phyloP scores from a whole-genome alignment of 306 rosid genomes.

The Sicyos edulis region DNA sequence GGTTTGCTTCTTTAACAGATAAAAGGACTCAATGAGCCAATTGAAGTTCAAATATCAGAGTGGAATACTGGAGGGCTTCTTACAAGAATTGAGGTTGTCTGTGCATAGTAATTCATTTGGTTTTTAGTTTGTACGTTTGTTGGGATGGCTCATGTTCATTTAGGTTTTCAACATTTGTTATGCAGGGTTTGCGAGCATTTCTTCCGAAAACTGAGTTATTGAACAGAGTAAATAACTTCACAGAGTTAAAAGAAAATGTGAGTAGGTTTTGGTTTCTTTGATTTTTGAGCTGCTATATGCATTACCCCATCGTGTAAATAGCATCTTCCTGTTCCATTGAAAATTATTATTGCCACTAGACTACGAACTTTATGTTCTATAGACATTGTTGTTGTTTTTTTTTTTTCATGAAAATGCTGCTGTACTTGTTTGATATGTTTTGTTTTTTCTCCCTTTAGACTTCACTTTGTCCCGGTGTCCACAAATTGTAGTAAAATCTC shows the following conservation, averaged over 20 bases:
- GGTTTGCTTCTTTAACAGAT: constrained; percentile 48
- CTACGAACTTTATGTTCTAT: too few relatives aligned
- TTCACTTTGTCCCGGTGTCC: too few relatives aligned
- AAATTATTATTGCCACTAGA: background rate
- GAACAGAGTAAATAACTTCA: constrained; percentile 60
- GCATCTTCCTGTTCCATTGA: background rate
- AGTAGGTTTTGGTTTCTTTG: constrained; percentile 26
- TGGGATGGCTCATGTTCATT: constrained; percentile 16
- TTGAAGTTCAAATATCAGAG: constrained; percentile 72
- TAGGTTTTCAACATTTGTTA: constrained; percentile 23
- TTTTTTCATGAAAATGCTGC: too few relatives aligned
- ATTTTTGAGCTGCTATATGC: constrained; percentile 12
- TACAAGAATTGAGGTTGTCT: constrained; percentile 74
- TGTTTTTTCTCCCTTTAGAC: too few relatives aligned
- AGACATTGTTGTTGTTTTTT: too few relatives aligned
- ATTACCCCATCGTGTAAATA: background rate
- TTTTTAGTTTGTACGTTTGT: constrained; percentile 26
- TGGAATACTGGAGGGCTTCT: constrained; percentile 96
- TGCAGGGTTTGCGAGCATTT: constrained; percentile 87
- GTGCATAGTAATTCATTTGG: constrained; percentile 22
- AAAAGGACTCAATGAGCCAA: constrained; percentile 69
- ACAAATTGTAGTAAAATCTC: too few relatives aligned
- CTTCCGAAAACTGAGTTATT: constrained; percentile 79
- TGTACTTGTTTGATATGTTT: background rate
- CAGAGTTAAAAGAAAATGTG: constrained; percentile 78